These are phyloP conservation scores for Dothideomycetes sp. DNA, from an alignment of 2,329 filamentous ascomycete species.

Conservation along the genomic window DNA sequence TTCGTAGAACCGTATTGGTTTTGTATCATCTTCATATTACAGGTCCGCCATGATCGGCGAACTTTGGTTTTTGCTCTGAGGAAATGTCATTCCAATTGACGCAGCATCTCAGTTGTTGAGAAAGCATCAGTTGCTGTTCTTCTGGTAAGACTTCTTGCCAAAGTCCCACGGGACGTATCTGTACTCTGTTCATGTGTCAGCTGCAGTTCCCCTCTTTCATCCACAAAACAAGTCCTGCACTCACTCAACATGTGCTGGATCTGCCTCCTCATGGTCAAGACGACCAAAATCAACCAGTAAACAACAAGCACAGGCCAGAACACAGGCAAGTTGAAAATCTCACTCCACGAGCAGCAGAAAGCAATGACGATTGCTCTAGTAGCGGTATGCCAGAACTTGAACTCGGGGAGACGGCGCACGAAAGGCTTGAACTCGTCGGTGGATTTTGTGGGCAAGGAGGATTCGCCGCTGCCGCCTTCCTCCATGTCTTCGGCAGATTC, in stretches of 20 bases:
- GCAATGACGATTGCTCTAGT: constrained; percentile 76
- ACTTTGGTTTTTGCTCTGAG: too few relatives aligned
- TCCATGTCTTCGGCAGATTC: constrained; percentile 95
- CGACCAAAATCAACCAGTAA: constrained; percentile 96
- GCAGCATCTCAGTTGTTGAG: too few relatives aligned
- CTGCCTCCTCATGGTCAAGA: constrained; percentile 96
- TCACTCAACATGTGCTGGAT: constrained; percentile 99
- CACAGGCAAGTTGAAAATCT: constrained; percentile 90
- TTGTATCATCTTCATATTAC: too few relatives aligned
- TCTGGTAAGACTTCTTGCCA: constrained; percentile 30
- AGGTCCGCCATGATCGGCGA: too few relatives aligned
- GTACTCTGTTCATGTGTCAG: constrained; percentile 12
- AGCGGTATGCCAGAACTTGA: constrained; percentile 99
- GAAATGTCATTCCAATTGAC: too few relatives aligned
- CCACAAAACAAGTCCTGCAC: constrained; percentile 44
- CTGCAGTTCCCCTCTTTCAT: not conserved
- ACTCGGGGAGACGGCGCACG: constrained; percentile 89
- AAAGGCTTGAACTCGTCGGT: constrained; percentile 98
- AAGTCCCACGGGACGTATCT: constrained; percentile 33
- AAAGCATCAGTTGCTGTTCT: constrained; percentile 21
- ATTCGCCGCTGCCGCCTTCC: constrained; percentile 56
- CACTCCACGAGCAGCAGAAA: constrained; percentile 86
- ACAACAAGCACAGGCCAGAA: constrained; percentile 98
- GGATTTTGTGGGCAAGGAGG: constrained; percentile 80
- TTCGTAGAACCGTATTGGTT: too few relatives aligned